phyloP scores from a whole-genome alignment of 2,329 filamentous ascomycete genomes.

The Tolypocladium tropicale region DNA sequence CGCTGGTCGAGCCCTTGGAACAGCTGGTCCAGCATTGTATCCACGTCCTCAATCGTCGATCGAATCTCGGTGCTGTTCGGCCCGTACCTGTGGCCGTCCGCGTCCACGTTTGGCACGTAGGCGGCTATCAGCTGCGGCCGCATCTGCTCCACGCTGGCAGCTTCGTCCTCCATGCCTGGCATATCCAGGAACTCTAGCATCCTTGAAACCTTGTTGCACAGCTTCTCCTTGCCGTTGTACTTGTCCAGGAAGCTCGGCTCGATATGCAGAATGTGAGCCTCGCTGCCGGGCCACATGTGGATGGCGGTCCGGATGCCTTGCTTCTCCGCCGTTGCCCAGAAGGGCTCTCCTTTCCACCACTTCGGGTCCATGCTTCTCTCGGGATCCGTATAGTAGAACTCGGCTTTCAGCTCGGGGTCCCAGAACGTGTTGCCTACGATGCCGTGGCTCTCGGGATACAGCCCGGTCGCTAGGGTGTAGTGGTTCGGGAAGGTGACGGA shows the following conservation, averaged over 20 bases:
- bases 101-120: constrained; percentile 89
- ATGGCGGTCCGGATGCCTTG: constrained; percentile 71
- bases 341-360: constrained; percentile 91
- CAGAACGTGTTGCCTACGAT: constrained; percentile 92
- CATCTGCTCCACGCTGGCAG: constrained; percentile 37
- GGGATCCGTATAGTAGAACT: constrained; percentile 83
- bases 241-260: constrained; percentile 76
- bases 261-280: constrained; percentile 68
- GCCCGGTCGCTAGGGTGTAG: constrained; percentile 82
- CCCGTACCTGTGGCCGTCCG: constrained; percentile 76
- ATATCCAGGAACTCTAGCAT: constrained; percentile 78
- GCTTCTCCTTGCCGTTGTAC: constrained; percentile 67
- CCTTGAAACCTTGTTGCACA: constrained; percentile 66
- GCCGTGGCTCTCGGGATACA: constrained; percentile 88
- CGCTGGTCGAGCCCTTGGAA: constrained; percentile 67
- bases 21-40: constrained; percentile 69
- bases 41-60: constrained; percentile 66
- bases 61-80: constrained; percentile 92
- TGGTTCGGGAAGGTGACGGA: constrained; percentile 97
- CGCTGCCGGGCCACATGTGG: constrained; percentile 98
- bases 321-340: constrained; percentile 88
- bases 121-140: constrained; percentile 87
- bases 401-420: constrained; percentile 65
- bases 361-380: constrained; percentile 66
- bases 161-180: constrained; percentile 56